Evolutionary conservation across 495 filamentous ascomycete species (phyloP).

Genomic region (Neurospora cerealis): DNA sequence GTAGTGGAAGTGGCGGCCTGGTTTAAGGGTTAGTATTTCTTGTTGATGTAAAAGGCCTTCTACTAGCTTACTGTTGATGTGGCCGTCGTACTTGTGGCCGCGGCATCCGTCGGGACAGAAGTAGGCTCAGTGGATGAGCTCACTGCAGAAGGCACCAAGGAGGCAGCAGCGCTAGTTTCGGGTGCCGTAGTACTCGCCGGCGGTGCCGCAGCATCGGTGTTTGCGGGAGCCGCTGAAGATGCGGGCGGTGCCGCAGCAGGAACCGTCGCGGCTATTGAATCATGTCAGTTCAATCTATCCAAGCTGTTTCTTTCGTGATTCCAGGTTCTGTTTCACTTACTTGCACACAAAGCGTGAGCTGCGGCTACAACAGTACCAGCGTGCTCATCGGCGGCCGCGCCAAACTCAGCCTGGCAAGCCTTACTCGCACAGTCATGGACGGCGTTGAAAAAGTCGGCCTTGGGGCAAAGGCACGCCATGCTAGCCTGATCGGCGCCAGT

Average conservation of each 20-base stretch:
- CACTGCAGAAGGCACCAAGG: not conserved
- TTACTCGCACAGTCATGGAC: conserved; percentile 12
- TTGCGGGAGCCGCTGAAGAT: conserved; percentile 1
- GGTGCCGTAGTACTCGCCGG: conserved; percentile 8
- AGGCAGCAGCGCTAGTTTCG: not conserved
- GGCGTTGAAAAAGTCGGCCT: conserved; percentile 6
- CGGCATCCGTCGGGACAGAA: not conserved
- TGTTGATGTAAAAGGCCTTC: not conserved
- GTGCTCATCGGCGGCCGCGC: not conserved
- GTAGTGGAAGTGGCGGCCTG: not conserved
- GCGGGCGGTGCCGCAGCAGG: conserved; percentile 12
- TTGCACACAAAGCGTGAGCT: conserved; percentile 20
- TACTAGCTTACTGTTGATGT: not conserved
- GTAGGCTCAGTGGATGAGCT: not conserved
- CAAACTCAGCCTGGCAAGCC: conserved; percentile 8
- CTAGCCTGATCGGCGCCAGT: conserved; percentile 10
- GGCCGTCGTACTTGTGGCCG: not conserved
- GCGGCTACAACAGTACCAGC: conserved; percentile 5
- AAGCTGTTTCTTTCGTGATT: not conserved
- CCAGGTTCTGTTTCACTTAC: conserved; percentile 17
- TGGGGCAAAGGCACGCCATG: conserved; percentile 19
- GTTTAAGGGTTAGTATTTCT: not conserved
- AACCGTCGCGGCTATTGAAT: not conserved
- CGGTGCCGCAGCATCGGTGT: not conserved
- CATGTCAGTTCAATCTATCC: not conserved